Conservation (phyloP, 805 yeast species). For the Yarrowia phangngaensis region DNA sequence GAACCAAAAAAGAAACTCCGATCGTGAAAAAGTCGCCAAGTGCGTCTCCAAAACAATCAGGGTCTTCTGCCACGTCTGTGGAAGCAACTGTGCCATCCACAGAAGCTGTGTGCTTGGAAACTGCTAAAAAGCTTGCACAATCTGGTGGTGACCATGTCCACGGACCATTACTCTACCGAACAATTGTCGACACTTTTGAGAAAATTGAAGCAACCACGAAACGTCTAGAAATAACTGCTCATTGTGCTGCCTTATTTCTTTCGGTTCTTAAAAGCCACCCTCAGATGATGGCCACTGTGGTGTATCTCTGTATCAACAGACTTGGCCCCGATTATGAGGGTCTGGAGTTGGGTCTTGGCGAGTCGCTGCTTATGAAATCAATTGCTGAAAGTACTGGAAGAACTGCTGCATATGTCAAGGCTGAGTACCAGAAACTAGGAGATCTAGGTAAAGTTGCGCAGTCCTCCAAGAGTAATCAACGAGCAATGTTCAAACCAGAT, state of each 20-base stretch:
- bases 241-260: constrained; percentile 68
- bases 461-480: constrained; percentile 75
- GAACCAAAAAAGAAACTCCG: background rate
- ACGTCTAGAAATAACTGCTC: constrained; percentile 72
- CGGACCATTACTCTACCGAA: constrained; percentile 40
- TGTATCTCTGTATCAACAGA: constrained; percentile 81
- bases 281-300: constrained; percentile 57
- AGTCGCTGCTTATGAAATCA: constrained; percentile 80
- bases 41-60: too few relatives aligned
- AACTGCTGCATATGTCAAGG: constrained; percentile 61
- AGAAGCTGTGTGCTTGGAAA: background rate
- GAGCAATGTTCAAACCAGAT: constrained; percentile 89
- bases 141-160: background rate
- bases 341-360: constrained; percentile 89
- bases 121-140: background rate
- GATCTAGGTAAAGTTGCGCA: constrained; percentile 89
- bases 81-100: background rate
- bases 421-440: constrained; percentile 73
- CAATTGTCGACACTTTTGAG: constrained; percentile 64
- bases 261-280: constrained; percentile 57
- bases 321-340: constrained; percentile 97
- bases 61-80: too few relatives aligned
- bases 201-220: constrained; percentile 75
- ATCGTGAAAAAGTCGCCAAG: too few relatives aligned
- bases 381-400: constrained; percentile 88